A percentile compares a stretch with the other conserved stretches of the same genome.
These are phyloP conservation scores for Aspergillus pseudotamarii DNA, from an alignment of 2,329 filamentous ascomycete species.

Conservation along the genomic window DNA sequence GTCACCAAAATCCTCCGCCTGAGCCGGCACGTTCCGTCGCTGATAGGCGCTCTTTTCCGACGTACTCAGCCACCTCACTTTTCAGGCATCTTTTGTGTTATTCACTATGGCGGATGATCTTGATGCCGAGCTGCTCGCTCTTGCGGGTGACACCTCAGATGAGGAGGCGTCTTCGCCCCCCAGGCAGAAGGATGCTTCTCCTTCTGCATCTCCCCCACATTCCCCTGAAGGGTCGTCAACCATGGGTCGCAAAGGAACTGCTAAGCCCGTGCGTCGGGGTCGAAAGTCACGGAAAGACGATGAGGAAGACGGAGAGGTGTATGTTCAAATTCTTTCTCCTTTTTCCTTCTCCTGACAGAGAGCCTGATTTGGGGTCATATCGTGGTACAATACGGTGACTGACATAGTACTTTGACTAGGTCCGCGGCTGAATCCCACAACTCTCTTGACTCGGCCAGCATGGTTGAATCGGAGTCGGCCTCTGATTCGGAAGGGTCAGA, in stretches of 20 bases:
- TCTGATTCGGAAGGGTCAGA: constrained; percentile 69
- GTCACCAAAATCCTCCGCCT: neutral
- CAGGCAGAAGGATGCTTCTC: constrained; percentile 60
- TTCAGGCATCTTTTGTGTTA: constrained; percentile 15
- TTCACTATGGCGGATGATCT: constrained; percentile 75
- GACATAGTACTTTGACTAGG: constrained; percentile 46
- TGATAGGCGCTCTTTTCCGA: neutral
- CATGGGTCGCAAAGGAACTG: constrained; percentile 52
- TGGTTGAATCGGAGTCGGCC: constrained; percentile 86
- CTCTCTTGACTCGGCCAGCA: constrained; percentile 79
- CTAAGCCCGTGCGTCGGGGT: constrained; percentile 41
- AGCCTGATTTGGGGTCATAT: too few species aligned
- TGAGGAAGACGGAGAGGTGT: constrained; percentile 83
- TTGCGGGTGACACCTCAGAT: constrained; percentile 71
- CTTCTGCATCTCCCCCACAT: constrained; percentile 51
- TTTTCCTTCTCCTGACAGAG: neutral
- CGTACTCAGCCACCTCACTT: constrained; percentile 11
- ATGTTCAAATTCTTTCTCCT: constrained; percentile 49
- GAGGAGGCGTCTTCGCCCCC: constrained; percentile 56
- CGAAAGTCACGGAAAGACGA: constrained; percentile 60
- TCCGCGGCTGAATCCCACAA: constrained; percentile 70
- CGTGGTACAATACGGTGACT: constrained; percentile 11
- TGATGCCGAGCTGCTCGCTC: constrained; percentile 89
- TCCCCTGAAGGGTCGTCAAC: constrained; percentile 46
- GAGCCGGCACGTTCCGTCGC: constrained; percentile 6